phyloP scores from a whole-genome alignment of 768 basidiomycete species.

The Lactarius trivialis region DNA sequence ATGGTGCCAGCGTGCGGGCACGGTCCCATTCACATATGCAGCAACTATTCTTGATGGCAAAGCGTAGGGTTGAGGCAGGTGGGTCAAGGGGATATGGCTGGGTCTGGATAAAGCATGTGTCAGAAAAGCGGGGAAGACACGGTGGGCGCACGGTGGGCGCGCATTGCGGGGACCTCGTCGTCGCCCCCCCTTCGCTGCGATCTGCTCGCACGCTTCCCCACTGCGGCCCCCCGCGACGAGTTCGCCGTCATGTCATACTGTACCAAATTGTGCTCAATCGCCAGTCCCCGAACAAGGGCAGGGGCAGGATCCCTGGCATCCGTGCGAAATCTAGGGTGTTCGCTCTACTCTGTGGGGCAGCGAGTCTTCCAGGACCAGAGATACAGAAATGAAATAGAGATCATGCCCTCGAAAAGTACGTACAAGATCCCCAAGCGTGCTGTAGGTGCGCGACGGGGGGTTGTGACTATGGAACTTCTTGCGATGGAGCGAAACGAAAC shows the following conservation, averaged over 20 bases:
- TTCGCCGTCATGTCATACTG: neutral
- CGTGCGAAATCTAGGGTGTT: neutral
- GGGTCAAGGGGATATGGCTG: neutral
- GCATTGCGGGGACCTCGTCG: neutral
- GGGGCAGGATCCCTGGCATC: neutral
- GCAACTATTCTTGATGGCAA: neutral
- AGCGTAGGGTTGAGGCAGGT: neutral
- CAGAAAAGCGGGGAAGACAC: neutral
- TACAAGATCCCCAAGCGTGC: slow-evolving; percentile 7
- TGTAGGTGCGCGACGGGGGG: neutral
- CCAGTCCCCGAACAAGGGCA: neutral
- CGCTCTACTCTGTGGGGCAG: neutral
- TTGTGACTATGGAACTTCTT: neutral
- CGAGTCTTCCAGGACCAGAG: neutral
- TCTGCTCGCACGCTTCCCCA: neutral
- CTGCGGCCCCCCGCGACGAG: neutral
- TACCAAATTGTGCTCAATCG: neutral
- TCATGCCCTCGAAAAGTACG: slow-evolving; percentile 5
- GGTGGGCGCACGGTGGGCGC: neutral
- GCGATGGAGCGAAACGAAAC: neutral
- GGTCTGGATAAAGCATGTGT: neutral
- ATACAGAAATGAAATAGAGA: slow-evolving; percentile 1
- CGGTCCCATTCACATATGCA: neutral
- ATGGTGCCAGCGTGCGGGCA: neutral
- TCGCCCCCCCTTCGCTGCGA: slow-evolving; percentile 1